Evolutionary conservation across 2,329 filamentous ascomycete genomes (phyloP).

Genomic region (Talaromyces sp.): DNA sequence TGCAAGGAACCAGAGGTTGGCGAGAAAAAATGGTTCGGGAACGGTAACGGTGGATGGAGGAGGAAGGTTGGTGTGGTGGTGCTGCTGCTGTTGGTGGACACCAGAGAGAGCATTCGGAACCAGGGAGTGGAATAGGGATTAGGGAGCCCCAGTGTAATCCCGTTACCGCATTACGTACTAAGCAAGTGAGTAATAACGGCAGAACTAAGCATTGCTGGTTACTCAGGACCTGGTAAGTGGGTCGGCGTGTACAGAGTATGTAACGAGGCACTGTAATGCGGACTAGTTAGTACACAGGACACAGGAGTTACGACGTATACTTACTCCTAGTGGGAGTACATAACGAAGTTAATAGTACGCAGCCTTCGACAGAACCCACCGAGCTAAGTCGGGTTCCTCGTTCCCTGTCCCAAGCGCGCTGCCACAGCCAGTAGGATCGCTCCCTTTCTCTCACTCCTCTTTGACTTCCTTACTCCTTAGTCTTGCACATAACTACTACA

Average conservation of each 20-base stretch:
- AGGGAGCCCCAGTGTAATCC: too few relatives aligned
- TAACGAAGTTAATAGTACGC: too few relatives aligned
- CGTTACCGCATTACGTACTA: too few relatives aligned
- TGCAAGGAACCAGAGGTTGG: not conserved
- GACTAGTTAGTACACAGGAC: too few relatives aligned
- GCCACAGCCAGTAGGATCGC: slow-evolving; percentile 2
- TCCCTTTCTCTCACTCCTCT: not conserved
- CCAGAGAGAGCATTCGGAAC: not conserved
- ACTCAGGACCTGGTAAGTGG: too few relatives aligned
- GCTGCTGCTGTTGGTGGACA: not conserved
- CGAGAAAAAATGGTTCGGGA: not conserved
- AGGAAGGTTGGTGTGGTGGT: not conserved
- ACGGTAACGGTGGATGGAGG: not conserved
- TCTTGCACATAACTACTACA: not conserved
- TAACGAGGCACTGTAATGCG: too few relatives aligned
- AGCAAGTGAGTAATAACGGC: too few relatives aligned
- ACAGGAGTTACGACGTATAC: too few relatives aligned
- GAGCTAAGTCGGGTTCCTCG: slow-evolving; percentile 6
- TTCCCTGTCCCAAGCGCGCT: slow-evolving; percentile 3
- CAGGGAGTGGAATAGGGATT: not conserved
- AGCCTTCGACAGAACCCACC: too few relatives aligned
- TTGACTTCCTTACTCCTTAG: not conserved
- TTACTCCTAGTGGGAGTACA: too few relatives aligned
- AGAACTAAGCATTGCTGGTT: too few relatives aligned
- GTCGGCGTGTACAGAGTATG: too few relatives aligned